Conservation (phyloP, 2,329 filamentous ascomycete genomes). For the Colletotrichum caudatum region DNA sequence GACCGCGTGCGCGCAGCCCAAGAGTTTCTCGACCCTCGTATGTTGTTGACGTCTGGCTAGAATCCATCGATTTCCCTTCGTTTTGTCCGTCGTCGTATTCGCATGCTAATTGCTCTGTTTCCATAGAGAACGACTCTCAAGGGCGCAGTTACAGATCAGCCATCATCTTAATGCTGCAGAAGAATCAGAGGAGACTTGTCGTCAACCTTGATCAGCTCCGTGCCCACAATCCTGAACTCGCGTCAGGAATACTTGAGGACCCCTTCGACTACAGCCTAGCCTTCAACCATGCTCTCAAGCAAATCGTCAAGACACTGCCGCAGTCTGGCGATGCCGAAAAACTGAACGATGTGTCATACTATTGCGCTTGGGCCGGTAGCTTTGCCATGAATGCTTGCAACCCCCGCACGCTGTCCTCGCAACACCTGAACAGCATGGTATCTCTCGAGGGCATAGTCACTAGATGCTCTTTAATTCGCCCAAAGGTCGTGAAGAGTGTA, state of each 20-base stretch:
- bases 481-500: conserved; percentile 98
- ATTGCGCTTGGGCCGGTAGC: conserved; percentile 96
- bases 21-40: conserved; percentile 95
- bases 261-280: conserved; percentile 91
- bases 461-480: conserved; percentile 92
- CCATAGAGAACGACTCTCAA: conserved; percentile 61
- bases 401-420: conserved; percentile 88
- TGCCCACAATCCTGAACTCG: conserved; percentile 85
- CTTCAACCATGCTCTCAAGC: conserved; percentile 91
- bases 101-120: conserved; percentile 23
- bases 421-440: conserved; percentile 95
- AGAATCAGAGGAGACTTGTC: conserved; percentile 71
- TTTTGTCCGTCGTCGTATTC: conserved; percentile 42
- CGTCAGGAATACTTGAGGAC: conserved; percentile 80
- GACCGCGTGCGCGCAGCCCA: conserved; percentile 88
- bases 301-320: conserved; percentile 84
- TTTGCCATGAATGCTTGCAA: conserved; percentile 97
- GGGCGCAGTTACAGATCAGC: conserved; percentile 86
- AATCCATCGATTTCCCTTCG: conserved; percentile 11
- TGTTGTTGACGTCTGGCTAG: conserved; percentile 54
- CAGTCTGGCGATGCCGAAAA: conserved; percentile 81
- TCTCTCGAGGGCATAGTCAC: conserved; percentile 98
- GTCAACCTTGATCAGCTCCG: conserved; percentile 93
- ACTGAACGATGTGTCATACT: conserved; percentile 85
- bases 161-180: conserved; percentile 82